A percentile compares a stretch with the other conserved stretches of the same genome.
phyloP scores from a whole-genome alignment of 2,329 filamentous ascomycete genomes.

The Teratosphaeria epicoccoides region DNA sequence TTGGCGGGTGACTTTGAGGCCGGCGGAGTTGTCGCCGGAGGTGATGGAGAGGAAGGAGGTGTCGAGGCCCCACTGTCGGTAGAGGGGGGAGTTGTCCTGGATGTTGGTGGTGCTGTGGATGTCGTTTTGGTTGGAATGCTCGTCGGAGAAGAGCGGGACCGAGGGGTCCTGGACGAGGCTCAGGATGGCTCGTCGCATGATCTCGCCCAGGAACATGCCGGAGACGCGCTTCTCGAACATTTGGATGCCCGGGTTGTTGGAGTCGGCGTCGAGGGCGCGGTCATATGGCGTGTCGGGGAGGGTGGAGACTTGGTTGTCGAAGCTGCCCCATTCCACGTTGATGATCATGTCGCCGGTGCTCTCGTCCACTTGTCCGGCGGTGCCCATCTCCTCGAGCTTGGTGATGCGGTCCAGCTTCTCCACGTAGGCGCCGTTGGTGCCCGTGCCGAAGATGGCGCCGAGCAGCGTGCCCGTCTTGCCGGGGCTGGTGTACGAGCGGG shows the following conservation, averaged over 20 bases:
- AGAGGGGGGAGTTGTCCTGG: slow-evolving; percentile 54
- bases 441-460: slow-evolving; percentile 96
- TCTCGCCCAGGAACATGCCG: slow-evolving; percentile 96
- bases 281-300: slow-evolving; percentile 82
- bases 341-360: slow-evolving; percentile 91
- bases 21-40: slow-evolving; percentile 64
- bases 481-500: slow-evolving; percentile 85
- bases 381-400: slow-evolving; percentile 50
- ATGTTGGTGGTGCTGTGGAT: slow-evolving; percentile 59
- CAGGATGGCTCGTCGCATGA: slow-evolving; percentile 67
- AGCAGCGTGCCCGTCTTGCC: slow-evolving; percentile 77
- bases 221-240: slow-evolving; percentile 99
- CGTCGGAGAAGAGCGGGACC: slow-evolving; percentile 64
- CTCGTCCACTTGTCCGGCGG: slow-evolving; percentile 55
- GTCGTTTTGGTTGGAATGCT: slow-evolving; percentile 60
- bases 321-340: slow-evolving; percentile 97
- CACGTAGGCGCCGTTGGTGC: slow-evolving; percentile 94
- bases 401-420: slow-evolving; percentile 80
- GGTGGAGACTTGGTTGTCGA: slow-evolving; percentile 85
- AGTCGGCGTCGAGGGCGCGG: slow-evolving; percentile 62
- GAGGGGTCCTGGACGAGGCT: slow-evolving; percentile 58
- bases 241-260: slow-evolving; percentile 84
- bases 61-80: slow-evolving; percentile 79
- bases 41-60: slow-evolving; percentile 82
- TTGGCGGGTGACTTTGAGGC: slow-evolving; percentile 63